phyloP scores from a whole-genome alignment of 495 filamentous ascomycete species.

The Tuber brumale region DNA sequence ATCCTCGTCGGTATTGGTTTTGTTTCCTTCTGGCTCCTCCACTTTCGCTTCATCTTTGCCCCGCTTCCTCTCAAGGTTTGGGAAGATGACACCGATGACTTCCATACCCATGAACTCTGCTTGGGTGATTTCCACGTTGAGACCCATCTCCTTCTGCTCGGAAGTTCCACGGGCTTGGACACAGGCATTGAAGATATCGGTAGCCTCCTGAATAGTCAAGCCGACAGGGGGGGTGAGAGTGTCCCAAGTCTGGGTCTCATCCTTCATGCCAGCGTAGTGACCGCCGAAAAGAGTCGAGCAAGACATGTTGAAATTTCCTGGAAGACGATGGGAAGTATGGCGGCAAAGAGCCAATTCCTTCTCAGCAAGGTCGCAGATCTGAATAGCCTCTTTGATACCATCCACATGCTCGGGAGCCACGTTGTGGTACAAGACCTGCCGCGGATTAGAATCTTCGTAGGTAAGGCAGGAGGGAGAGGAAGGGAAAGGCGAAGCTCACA shows the following conservation, averaged over 20 bases:
- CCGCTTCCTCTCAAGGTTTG: conserved; percentile 34
- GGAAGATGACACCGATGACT: conserved; percentile 47
- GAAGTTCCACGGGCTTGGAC: conserved; percentile 47
- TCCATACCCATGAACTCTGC: conserved; percentile 53
- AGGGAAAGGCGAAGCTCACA: conserved; percentile 28
- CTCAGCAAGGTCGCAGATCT: conserved; percentile 60
- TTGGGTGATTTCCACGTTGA: conserved; percentile 36
- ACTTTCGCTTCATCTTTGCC: conserved; percentile 38
- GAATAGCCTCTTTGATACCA: conserved; percentile 59
- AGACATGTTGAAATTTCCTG: conserved; percentile 64
- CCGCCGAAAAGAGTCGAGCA: conserved; percentile 44
- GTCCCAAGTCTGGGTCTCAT: conserved; percentile 38
- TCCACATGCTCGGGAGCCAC: conserved; percentile 74
- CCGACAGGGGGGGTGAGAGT: conserved; percentile 25
- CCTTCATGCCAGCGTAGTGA: conserved; percentile 43
- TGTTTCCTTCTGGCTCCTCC: conserved; percentile 18
- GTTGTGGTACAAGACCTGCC: conserved; percentile 59
- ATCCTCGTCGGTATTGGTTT: conserved; percentile 12
- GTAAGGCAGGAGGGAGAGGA: not conserved
- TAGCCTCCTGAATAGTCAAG: conserved; percentile 45
- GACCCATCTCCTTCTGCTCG: conserved; percentile 37
- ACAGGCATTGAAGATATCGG: conserved; percentile 47
- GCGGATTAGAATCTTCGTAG: not conserved
- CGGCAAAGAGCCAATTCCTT: conserved; percentile 57
- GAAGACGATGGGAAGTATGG: conserved; percentile 50